Base-by-base conservation (phyloP, 2,329 filamentous ascomycete species). In the Herpotrichia juniperi region DNA sequence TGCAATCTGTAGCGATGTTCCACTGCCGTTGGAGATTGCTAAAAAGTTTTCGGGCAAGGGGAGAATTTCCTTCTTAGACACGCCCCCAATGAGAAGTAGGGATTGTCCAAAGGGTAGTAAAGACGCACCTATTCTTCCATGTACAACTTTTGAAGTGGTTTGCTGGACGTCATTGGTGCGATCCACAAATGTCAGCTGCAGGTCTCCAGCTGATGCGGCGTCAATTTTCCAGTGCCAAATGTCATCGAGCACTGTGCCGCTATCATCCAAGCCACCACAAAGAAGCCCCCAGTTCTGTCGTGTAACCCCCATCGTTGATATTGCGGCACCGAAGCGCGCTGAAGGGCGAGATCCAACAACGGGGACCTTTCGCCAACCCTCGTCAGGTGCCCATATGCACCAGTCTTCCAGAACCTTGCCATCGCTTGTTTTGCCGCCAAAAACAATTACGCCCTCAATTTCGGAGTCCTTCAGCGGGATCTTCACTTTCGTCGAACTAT, bases 261-360 rank as follows among this genome's bases (percentile, higher is more conserved):
- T 81, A 32, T 75, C 74, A 19, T 80, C 78, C 64, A 96, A 87
- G 0, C 93, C 93, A 16, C 92, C 92, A 16, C 85, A 78, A 1
- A 94, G 61, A 1, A 93, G 70, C 1, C 92, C 92, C 37, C 80
- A 81, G 4, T 57, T 65, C 37, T 71, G 70, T 21, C 74, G 63
- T 35, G 57, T 3, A 70, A 16, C 14, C 32, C 59, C 48, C 22
- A 67, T 66, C 47, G 55, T 79, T 4, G 84, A 83, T 32, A 87
- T 76, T 30, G 78, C 75, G 28, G 83, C 81, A 32, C 83, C 84
- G 63, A 87, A 87, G 40, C 84, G 78, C 50, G 82, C 76, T 37
- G 73, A 67, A 17, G 81, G 81, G 8, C 66, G 63, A 55, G 61
- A 45, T 25, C 69, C 68, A 51, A 67, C 59, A 39, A 69, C 53